phyloP scores from a whole-genome alignment of 192 early-diverging fungal genomes.

The Linnemannia zychae region DNA sequence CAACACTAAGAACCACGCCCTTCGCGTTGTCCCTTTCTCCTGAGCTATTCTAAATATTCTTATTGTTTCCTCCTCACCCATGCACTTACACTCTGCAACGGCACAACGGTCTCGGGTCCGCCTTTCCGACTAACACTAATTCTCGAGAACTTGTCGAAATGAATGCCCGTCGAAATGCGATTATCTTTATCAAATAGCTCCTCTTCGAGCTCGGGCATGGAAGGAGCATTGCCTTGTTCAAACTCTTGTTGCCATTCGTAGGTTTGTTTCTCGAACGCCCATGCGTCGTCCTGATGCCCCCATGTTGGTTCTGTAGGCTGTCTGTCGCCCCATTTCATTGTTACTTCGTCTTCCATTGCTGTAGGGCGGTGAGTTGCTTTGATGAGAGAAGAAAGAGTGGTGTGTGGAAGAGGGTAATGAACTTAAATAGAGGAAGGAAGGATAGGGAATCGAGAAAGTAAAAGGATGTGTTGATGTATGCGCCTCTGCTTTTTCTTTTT shows the following conservation, averaged over 20 bases:
- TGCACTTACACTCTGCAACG: slow-evolving; percentile 65
- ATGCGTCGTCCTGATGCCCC: slow-evolving; percentile 14
- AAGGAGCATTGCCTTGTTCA: slow-evolving; percentile 67
- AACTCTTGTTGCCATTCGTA: slow-evolving; percentile 72
- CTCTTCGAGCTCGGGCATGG: slow-evolving; percentile 70
- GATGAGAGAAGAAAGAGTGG: not conserved
- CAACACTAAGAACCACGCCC: too few species aligned
- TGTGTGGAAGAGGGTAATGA: not conserved
- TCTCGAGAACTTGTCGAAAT: slow-evolving; percentile 80
- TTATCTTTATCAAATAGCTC: slow-evolving; percentile 69
- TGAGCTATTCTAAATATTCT: too few species aligned
- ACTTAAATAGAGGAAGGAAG: not conserved
- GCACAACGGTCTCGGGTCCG: slow-evolving; percentile 60
- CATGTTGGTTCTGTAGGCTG: not conserved
- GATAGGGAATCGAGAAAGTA: not conserved
- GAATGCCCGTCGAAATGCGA: slow-evolving; percentile 75
- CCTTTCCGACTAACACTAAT: slow-evolving; percentile 80
- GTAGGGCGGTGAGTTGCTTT: not conserved
- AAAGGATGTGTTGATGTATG: not conserved
- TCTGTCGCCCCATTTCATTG: slow-evolving; percentile 13
- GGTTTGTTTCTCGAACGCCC: slow-evolving; percentile 58
- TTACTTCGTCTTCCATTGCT: slow-evolving; percentile 10
- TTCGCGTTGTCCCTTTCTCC: too few species aligned
- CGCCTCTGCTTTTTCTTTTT: not conserved
- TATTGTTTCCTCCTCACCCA: too few species aligned